Evolutionary conservation across 2,329 filamentous ascomycete species (phyloP), one percentile per base, ranked within the genome.

Genomic region (Diaporthe citri): DNA sequence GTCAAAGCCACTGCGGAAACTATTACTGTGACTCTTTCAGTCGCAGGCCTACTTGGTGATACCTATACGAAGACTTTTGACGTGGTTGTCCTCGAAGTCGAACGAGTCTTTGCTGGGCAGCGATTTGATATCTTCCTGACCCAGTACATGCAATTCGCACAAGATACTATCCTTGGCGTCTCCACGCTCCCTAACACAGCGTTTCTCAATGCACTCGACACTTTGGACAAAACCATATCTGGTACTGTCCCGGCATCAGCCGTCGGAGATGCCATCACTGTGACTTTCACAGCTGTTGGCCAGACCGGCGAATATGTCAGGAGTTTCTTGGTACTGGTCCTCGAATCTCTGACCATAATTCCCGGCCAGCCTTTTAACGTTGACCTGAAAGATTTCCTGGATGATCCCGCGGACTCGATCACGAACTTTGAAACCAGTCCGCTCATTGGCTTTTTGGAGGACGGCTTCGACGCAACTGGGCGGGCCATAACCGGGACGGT

Each of bases 331-430:
- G 41, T 64, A n/a, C 10, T 34, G 41, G 41, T 64, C 60, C 22
- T 64, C 41, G 41, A 43, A 64, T 48, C 60, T 48, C 41, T 64
- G 41, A 64, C 25, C 9, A 13, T 64, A 22, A 39, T 64, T 12
- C 59, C 59, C 15, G 59, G 59, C 59, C 59, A 64, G 39, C 25
- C 59, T 12, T 64, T 31, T 17, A 43, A 64, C 17, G 5, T 64
- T 22, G 59, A 46, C 9, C 41, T 64, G 9, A 31, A 15, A 22
- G 25, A 9, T 12, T 64, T 64, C 25, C 17, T 64, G 17, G 15
- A 46, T 39, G 39, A 64, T 3, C 59, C 59, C 9, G n/a, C 41
- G 25, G 59, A 64, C 41, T 3, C 22, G 39, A 64, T 64, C 41
- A 22, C 25, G 3, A n/a, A 28, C 9, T 31, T 64, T 34, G 25